Percentiles rank a stretch among this genome's conserved stretches.
Evolutionary conservation across 352 stramenopile genomes (phyloP).

Genomic region (Phytophthora nicotianae): DNA sequence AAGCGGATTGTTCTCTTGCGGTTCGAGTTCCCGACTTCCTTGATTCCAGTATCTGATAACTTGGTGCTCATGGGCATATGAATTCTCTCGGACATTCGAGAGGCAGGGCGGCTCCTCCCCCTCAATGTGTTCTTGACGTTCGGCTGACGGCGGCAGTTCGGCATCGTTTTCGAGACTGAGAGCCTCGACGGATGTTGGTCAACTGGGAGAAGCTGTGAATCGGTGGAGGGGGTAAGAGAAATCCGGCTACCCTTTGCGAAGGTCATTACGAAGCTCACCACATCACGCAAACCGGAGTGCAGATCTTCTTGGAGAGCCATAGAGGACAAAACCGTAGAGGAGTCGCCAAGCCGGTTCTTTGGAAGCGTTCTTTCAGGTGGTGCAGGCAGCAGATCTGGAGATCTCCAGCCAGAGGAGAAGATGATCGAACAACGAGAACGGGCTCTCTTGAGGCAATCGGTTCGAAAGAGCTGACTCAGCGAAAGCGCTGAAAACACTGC

Average conservation of each 20-base stretch:
- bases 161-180: conserved; percentile 31
- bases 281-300: conserved; percentile 6
- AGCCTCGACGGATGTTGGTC: neutral
- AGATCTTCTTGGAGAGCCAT: conserved; percentile 2
- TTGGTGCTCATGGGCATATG: conserved; percentile 12
- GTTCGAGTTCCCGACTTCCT: conserved; percentile 3
- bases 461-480: neutral
- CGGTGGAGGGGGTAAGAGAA: neutral
- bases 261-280: neutral
- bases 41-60: neutral
- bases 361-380: conserved; percentile 13
- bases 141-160: conserved; percentile 26
- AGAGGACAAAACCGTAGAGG: conserved; percentile 9
- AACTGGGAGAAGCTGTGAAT: neutral
- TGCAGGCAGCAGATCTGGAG: conserved; percentile 18
- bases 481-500: too few species aligned
- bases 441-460: neutral
- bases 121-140: conserved; percentile 22
- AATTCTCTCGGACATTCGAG: conserved; percentile 20
- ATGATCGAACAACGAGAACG: too few species aligned
- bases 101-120: conserved; percentile 6
- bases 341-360: neutral
- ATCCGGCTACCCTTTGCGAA: too few species aligned
- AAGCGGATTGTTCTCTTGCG: conserved; percentile 30
- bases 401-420: conserved; percentile 1